Evolutionary conservation across 2,329 filamentous ascomycete genomes (phyloP).

Genomic region (Diaporthe humulicola): DNA sequence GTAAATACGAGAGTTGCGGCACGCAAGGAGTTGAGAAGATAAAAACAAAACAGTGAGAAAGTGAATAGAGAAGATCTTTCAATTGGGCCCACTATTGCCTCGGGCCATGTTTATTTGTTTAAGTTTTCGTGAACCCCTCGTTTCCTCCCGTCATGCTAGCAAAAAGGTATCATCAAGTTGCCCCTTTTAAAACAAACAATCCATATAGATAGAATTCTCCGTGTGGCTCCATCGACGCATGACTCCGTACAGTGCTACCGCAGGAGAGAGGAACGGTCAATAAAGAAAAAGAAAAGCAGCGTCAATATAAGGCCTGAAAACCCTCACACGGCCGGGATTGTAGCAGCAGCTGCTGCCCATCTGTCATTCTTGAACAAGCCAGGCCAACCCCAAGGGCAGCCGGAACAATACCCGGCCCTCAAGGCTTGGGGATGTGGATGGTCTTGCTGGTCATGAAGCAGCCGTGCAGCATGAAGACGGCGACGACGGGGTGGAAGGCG

Average conservation of each 20-base stretch:
- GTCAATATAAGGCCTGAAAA: background rate
- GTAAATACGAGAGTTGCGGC: no score
- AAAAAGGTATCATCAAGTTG: slow-evolving; percentile 36
- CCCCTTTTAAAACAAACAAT: background rate
- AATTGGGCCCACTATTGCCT: background rate
- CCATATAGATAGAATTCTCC: slow-evolving; percentile 1
- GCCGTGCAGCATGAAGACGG: slow-evolving; percentile 88
- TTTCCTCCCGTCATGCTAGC: slow-evolving; percentile 21
- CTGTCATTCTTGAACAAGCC: background rate
- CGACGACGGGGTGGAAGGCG: slow-evolving; percentile 87
- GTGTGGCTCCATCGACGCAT: background rate
- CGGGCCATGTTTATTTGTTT: slow-evolving; percentile 12
- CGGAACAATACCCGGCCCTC: slow-evolving; percentile 39
- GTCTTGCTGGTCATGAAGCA: slow-evolving; percentile 96
- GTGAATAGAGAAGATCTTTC: slow-evolving; percentile 11
- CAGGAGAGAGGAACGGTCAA: background rate
- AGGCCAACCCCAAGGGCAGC: background rate
- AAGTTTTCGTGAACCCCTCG: background rate
- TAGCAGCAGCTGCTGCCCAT: no score
- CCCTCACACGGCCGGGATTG: background rate
- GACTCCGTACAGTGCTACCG: slow-evolving; percentile 14
- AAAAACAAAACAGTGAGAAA: background rate
- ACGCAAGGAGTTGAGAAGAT: slow-evolving; percentile 3
- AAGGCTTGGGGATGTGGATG: slow-evolving; percentile 93
- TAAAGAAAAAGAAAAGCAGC: background rate